A percentile compares a stretch with the other conserved stretches of the same genome.
phyloP scores from a whole-genome alignment of 2,329 filamentous ascomycete species.

The Pseudogymnoascus sp. region DNA sequence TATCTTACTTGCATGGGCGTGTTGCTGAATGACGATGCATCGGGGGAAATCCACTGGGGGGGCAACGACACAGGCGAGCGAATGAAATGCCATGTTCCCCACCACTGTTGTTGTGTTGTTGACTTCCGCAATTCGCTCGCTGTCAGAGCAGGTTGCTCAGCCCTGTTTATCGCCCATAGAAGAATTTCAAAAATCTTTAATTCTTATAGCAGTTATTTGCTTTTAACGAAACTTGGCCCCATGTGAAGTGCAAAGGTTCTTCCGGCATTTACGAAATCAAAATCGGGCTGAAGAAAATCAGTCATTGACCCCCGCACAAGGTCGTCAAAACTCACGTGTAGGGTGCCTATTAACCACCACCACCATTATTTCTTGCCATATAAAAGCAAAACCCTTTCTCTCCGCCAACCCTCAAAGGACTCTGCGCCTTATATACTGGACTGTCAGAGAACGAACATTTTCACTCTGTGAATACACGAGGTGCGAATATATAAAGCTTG shows the following conservation, averaged over 20 bases:
- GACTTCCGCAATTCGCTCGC: slow-evolving; percentile 7
- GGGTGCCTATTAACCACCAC: not conserved
- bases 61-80: not conserved
- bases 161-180: not conserved
- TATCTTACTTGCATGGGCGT: not conserved
- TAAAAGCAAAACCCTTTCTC: not conserved
- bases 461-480: not conserved
- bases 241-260: not conserved
- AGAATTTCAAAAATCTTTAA: not conserved
- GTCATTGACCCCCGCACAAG: not conserved
- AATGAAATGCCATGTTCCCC: slow-evolving; percentile 3
- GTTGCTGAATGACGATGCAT: not conserved
- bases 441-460: not conserved
- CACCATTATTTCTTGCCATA: not conserved
- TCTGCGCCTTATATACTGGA: not conserved
- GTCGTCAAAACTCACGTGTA: slow-evolving; percentile 6
- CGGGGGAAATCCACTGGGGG: slow-evolving; percentile 1
- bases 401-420: not conserved
- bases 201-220: not conserved
- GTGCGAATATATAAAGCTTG: not conserved
- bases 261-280: not conserved
- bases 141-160: not conserved
- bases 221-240: not conserved
- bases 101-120: slow-evolving; percentile 8
- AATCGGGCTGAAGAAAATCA: not conserved